Evolutionary conservation across 2,329 filamentous ascomycete genomes (phyloP).

Genomic region (Dryadomyces quercivorus): DNA sequence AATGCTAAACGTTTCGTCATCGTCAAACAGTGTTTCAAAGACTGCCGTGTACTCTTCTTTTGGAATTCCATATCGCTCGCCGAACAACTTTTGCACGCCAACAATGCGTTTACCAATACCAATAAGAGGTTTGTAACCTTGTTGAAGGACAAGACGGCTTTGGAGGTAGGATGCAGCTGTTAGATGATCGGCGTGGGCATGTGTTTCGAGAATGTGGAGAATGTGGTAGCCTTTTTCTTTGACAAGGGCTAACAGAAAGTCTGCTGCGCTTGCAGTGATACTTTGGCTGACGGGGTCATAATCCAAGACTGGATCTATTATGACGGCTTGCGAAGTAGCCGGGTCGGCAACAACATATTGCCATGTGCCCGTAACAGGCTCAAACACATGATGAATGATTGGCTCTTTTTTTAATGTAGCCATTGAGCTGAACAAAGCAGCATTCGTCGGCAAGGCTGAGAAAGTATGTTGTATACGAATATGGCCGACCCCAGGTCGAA

Average conservation of each 20-base stretch:
- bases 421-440: neutral
- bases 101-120: conserved; percentile 43
- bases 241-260: conserved; percentile 33
- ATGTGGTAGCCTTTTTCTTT: conserved; percentile 32
- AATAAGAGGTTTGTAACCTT: conserved; percentile 26
- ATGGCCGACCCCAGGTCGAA: no score
- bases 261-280: conserved; percentile 39
- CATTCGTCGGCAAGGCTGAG: neutral
- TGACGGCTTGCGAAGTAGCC: conserved; percentile 30
- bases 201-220: conserved; percentile 46
- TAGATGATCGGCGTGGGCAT: conserved; percentile 48
- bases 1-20: conserved; percentile 39
- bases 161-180: conserved; percentile 48
- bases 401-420: conserved; percentile 15
- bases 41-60: conserved; percentile 27
- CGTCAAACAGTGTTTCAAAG: conserved; percentile 41
- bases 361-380: conserved; percentile 36
- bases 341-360: conserved; percentile 49
- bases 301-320: conserved; percentile 52
- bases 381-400: conserved; percentile 25
- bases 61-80: conserved; percentile 31
- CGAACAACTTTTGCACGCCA: conserved; percentile 38
- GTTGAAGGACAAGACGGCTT: conserved; percentile 21
- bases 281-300: conserved; percentile 29
- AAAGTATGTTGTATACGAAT: no score